Conservation (phyloP, 1,139 yeast species). For the Pichia sp. region DNA sequence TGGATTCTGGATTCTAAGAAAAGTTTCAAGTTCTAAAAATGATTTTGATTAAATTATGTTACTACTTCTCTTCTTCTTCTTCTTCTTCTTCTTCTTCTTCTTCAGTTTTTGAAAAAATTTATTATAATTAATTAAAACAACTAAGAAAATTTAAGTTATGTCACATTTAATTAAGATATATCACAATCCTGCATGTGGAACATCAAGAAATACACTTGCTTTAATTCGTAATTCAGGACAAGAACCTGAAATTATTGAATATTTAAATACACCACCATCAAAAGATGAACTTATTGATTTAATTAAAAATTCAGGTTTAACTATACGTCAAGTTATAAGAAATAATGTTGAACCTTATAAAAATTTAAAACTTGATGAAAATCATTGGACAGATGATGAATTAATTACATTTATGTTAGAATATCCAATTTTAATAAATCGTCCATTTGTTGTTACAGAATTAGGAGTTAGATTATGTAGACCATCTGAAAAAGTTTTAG, state of each 20-base stretch:
- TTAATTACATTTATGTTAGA: slow-evolving; percentile 1
- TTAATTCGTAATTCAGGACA: slow-evolving; percentile 1
- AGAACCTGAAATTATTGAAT: slow-evolving; percentile 2
- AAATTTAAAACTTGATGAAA: slow-evolving; percentile 1
- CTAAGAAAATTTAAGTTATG: no score
- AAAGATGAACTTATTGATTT: slow-evolving; percentile 1
- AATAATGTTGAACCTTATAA: slow-evolving; percentile 3
- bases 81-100: no score
- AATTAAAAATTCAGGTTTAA: background rate
- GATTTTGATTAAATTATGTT: no score
- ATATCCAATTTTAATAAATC: slow-evolving; percentile 3
- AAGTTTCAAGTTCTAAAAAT: no score
- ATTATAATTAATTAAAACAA: no score
- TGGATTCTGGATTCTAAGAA: no score
- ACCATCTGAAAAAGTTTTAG: background rate
- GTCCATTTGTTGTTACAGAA: slow-evolving; percentile 6
- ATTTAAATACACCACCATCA: slow-evolving; percentile 4
- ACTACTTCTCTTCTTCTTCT: no score
- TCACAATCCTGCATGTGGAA: slow-evolving; percentile 7
- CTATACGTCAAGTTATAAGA: slow-evolving; percentile 4
- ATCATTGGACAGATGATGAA: slow-evolving; percentile 3
- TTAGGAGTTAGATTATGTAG: slow-evolving; percentile 1
- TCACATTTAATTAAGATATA: background rate
- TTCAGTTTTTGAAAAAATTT: no score
- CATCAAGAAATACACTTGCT: slow-evolving; percentile 4